phyloP scores from a whole-genome alignment of 2,329 filamentous ascomycete species.

The Talaromyces sp. region DNA sequence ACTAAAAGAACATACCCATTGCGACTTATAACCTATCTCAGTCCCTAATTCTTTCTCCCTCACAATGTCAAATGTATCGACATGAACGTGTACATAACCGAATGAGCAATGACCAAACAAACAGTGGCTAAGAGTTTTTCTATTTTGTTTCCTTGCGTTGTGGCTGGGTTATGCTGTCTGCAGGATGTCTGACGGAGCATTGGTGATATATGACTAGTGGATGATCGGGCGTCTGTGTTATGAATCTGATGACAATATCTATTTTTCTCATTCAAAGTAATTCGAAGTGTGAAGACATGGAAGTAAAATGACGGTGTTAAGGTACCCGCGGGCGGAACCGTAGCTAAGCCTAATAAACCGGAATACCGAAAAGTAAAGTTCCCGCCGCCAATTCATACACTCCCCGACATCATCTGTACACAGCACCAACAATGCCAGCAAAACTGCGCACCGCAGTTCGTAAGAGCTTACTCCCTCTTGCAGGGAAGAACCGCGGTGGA shows the following conservation, averaged over 20 bases:
- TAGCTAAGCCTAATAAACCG: background rate
- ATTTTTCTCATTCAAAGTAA: background rate
- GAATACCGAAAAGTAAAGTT: conserved; percentile 1
- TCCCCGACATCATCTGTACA: background rate
- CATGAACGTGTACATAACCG: conserved; percentile 16
- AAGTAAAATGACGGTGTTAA: background rate
- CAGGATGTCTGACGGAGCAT: background rate
- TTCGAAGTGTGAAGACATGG: background rate
- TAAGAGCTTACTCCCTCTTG: conserved; percentile 32
- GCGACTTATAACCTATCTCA: conserved; percentile 2
- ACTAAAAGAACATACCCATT: conserved; percentile 11
- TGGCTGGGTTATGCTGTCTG: background rate
- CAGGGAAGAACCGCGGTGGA: conserved; percentile 20
- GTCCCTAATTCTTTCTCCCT: conserved; percentile 6
- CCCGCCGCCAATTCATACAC: background rate
- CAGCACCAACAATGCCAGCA: conserved; percentile 34
- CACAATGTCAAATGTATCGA: conserved; percentile 11
- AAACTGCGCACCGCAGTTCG: conserved; percentile 37
- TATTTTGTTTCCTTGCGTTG: conserved; percentile 5
- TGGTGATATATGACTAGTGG: conserved; percentile 1
- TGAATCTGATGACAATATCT: conserved; percentile 2
- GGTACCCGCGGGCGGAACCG: background rate
- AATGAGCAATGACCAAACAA: conserved; percentile 15
- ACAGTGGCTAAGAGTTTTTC: background rate
- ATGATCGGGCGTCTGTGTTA: background rate